Evolutionary conservation across 2,329 filamentous ascomycete genomes (phyloP).

Genomic region (Cladobotryum mycophilum): DNA sequence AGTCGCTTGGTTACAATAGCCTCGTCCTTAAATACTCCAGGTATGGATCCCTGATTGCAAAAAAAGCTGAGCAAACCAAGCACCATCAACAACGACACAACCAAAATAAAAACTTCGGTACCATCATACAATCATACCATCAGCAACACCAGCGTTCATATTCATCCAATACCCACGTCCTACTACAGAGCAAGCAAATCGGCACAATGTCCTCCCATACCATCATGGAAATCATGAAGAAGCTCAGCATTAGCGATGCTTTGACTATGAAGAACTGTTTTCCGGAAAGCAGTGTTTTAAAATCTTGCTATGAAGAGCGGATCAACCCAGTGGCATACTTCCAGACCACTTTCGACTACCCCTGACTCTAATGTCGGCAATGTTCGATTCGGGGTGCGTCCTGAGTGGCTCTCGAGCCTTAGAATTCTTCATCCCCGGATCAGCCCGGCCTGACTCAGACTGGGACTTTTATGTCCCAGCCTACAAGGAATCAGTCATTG

Average conservation of each 20-base stretch:
- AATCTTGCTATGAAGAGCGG: neutral
- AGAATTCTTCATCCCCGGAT: slow-evolving; percentile 11
- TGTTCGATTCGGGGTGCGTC: slow-evolving; percentile 11
- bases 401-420: slow-evolving; percentile 9
- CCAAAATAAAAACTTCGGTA: too few relatives aligned
- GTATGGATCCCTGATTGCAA: too few relatives aligned
- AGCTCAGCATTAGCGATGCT: slow-evolving; percentile 10
- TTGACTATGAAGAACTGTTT: slow-evolving; percentile 2
- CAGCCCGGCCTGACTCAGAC: neutral
- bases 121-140: too few relatives aligned
- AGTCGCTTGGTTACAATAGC: too few relatives aligned
- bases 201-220: too few relatives aligned
- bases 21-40: too few relatives aligned
- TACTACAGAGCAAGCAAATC: too few relatives aligned
- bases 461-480: slow-evolving; percentile 11
- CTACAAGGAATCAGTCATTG: slow-evolving; percentile 10
- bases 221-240: slow-evolving; percentile 8
- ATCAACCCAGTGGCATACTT: slow-evolving; percentile 7
- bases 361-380: slow-evolving; percentile 10
- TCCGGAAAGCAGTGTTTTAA: neutral
- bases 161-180: too few relatives aligned
- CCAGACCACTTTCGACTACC: slow-evolving; percentile 8
- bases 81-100: too few relatives aligned
- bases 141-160: too few relatives aligned
- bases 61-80: too few relatives aligned